Evolutionary conservation across 768 basidiomycete genomes (phyloP), one percentile per base, ranked within the genome.

Genomic region (Amyloporia xantha): DNA sequence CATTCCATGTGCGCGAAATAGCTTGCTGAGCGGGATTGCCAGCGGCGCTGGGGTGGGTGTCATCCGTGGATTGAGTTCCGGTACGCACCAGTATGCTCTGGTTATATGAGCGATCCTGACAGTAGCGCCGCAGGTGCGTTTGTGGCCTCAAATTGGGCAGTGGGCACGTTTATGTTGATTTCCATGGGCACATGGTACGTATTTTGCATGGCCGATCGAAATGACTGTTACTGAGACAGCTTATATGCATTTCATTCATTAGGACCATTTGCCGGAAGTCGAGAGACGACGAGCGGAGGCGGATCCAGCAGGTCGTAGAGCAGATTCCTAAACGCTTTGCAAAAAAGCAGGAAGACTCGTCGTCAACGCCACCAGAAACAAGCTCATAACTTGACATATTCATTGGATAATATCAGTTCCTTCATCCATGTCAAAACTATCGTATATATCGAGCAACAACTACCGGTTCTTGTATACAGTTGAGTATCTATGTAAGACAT

Each of bases 21-120:
- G 84, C 60, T 66, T 91, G 30, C 66, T 91, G 54, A 77, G 75
- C 44, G 89, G 89, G 12, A 90, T 91, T 56, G 84, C 81, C n/a
- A 81, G 84, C 49, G 89, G 89, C 12, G 74, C 73, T 1, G 89
- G 86, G 1, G 76, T 91, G 47, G 90, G 89, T 17, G 70, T 85
- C 47, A 78, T 91, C 47, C 76, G 88, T 48, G 82, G 79, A 2
- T 65, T 89, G 57, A 76, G 76, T 58, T 66, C 78, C 10, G 70
- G 88, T 88, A 62, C 48, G 82, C 71, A 17, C 6, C 26, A 7
- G 7, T 33, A 7, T 21, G 20, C 46, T n/a, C 9, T 24, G 38
- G 20, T 13, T 44, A 33, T 44, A 15, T 23, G 36, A 23, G 15
- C 30, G 30, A 15, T 15, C 9, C 30, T 33, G 30, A 33, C 5